Percentiles rank a stretch among this genome's conserved stretches.
Conservation (phyloP, 768 basidiomycete genomes). For the Lactarius hatsudake region DNA sequence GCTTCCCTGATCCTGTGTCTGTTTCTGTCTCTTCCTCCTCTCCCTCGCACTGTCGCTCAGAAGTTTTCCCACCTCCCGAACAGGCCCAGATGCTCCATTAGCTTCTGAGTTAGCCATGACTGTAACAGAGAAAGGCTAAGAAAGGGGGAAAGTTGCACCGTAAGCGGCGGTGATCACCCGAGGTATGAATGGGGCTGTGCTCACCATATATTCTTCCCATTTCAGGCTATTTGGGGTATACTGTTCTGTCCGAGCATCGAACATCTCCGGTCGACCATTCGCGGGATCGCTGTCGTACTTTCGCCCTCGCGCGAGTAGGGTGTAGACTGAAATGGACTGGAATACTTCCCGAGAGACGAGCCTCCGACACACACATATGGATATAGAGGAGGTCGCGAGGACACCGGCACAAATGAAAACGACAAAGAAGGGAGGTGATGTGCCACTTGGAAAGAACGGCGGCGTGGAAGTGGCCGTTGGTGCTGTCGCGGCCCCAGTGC, state of each 20-base stretch:
- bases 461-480: background rate
- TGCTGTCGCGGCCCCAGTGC: background rate
- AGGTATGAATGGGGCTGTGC: background rate
- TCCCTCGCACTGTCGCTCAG: background rate
- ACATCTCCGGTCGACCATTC: slow-evolving; percentile 17
- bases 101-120: background rate
- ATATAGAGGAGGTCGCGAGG: background rate
- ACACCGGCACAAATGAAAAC: slow-evolving; percentile 14
- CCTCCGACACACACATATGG: slow-evolving; percentile 13
- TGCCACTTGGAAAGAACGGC: background rate
- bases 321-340: background rate
- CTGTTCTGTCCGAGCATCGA: slow-evolving; percentile 17
- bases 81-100: background rate
- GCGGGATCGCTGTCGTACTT: background rate
- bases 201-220: slow-evolving; percentile 20
- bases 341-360: background rate
- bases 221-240: background rate
- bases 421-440: slow-evolving; percentile 8
- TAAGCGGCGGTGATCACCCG: background rate
- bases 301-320: background rate
- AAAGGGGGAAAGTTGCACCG: background rate
- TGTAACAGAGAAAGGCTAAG: slow-evolving; percentile 14
- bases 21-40: background rate
- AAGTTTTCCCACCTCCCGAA: background rate
- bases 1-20: too few relatives aligned